Evolutionary conservation across 306 rosid genomes (phyloP), one percentile per base, ranked within the genome.

Genomic region (Begonia fuchsioides): DNA sequence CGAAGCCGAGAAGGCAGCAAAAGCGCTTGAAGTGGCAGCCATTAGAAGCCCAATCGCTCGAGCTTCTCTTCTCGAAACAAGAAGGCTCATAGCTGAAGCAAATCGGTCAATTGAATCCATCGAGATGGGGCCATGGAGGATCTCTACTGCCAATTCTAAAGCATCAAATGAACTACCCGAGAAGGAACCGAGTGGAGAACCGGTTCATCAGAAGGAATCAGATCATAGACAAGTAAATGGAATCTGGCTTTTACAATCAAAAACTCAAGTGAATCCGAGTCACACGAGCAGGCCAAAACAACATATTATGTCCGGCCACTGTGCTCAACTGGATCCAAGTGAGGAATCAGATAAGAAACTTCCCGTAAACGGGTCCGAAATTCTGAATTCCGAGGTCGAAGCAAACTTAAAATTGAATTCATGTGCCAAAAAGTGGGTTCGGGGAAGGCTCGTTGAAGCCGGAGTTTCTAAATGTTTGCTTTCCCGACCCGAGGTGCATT

Each of bases 31-130:
- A 75, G 72, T 68, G 62, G 85, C 94, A 20, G 98, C 98, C 3
- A 63, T 57, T 5, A 85, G 50, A 73, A 90, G 87, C 60, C 77
- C 93, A 46, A 51, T 75, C 52, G 95, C 83, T 49, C 94, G 49
- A 66, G 93, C 86, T 64, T 90, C 96, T 51, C 79, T 85, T 48
- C 32, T 73, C 49, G 94, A 85, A 75, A 75, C 87, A 38, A 76
- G 98, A 69, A 83, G 75, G 71, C 86, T 90, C 49, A 90, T 90
- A 64, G 87, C 94, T n/a, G 94, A 90, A 67, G 98, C 98, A 54
- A 61, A 73, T 66, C 81, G 70, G 32, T 79, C 81, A 18, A 77
- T 85, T 38, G 80, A 85, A 62, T 81, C 86, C 70, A 65, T 85
- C 60, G 76, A 75, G 39, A 49, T 58, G 12, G 69, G 51, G 35